A percentile compares a stretch with the other conserved stretches of the same genome.
These are phyloP conservation scores for Myochromella boudieri DNA, from an alignment of 768 basidiomycete species.

Conservation along the genomic window DNA sequence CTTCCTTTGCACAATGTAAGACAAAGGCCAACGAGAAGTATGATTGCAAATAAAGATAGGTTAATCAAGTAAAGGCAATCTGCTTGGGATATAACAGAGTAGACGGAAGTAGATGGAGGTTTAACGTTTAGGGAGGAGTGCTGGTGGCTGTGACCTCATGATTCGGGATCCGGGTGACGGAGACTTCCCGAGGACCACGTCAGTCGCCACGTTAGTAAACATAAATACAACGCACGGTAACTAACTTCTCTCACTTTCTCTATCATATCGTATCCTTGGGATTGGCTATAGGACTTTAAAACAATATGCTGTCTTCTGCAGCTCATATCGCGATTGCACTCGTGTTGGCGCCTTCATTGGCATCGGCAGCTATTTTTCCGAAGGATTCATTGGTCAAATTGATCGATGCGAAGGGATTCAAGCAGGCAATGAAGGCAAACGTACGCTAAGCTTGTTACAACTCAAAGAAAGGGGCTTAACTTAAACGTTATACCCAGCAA, in stretches of 20 bases:
- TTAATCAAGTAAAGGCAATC: too few species aligned
- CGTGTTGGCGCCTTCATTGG: constrained; percentile 44
- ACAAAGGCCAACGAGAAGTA: too few species aligned
- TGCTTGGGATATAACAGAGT: too few species aligned
- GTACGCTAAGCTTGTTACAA: constrained; percentile 42
- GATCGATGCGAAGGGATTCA: constrained; percentile 70
- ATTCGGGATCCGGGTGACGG: too few species aligned
- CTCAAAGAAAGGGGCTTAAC: neutral
- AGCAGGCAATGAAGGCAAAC: constrained; percentile 69
- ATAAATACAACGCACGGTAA: neutral
- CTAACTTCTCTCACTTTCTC: neutral
- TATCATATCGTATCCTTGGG: too few species aligned
- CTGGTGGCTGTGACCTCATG: too few species aligned
- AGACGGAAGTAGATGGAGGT: too few species aligned
- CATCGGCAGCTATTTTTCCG: constrained; percentile 48
- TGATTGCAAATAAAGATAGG: too few species aligned
- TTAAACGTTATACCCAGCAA: constrained; percentile 39
- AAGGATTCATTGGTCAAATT: constrained; percentile 66
- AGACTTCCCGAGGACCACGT: too few species aligned
- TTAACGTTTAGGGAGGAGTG: too few species aligned
- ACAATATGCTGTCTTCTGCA: constrained; percentile 35
- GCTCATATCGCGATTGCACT: constrained; percentile 32
- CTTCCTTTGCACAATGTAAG: too few species aligned
- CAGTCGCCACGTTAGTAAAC: neutral
- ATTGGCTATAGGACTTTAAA: too few species aligned